Percentiles rank a stretch among this genome's conserved stretches.
Evolutionary conservation across 2,329 filamentous ascomycete genomes (phyloP).

Genomic region (Neocucurbitaria cava): DNA sequence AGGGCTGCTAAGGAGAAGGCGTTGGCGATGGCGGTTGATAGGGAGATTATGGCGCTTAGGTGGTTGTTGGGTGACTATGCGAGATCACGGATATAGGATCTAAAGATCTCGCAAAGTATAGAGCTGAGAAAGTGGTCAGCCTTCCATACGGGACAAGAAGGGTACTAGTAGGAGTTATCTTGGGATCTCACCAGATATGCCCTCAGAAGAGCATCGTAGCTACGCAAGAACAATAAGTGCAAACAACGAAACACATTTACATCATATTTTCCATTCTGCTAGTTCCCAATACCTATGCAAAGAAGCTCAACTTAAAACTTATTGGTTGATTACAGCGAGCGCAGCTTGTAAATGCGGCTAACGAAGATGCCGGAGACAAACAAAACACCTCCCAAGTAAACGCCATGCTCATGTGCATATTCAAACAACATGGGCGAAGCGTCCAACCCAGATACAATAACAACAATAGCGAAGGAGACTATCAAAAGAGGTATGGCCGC

Average conservation of each 20-base stretch:
- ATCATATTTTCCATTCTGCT: neutral
- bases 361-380: neutral
- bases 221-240: neutral
- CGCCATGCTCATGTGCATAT: slow-evolving; percentile 16
- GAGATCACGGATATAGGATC: too few species aligned
- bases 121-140: too few species aligned
- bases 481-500: neutral
- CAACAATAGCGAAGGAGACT: neutral
- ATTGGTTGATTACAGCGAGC: neutral
- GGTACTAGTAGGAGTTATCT: too few species aligned
- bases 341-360: neutral
- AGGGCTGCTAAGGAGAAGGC: too few species aligned
- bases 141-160: too few species aligned
- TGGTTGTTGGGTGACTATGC: too few species aligned
- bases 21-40: too few species aligned
- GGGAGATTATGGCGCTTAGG: too few species aligned
- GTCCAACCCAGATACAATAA: slow-evolving; percentile 2
- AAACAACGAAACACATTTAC: neutral
- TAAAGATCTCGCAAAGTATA: too few species aligned
- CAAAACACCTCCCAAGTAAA: slow-evolving; percentile 1
- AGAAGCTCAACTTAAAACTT: neutral
- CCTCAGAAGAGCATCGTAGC: too few species aligned
- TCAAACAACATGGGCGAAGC: slow-evolving; percentile 3
- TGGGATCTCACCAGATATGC: too few species aligned
- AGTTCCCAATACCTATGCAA: neutral